Base-by-base conservation (phyloP, 352 stramenopile species). In the Bremia lactucae region DNA sequence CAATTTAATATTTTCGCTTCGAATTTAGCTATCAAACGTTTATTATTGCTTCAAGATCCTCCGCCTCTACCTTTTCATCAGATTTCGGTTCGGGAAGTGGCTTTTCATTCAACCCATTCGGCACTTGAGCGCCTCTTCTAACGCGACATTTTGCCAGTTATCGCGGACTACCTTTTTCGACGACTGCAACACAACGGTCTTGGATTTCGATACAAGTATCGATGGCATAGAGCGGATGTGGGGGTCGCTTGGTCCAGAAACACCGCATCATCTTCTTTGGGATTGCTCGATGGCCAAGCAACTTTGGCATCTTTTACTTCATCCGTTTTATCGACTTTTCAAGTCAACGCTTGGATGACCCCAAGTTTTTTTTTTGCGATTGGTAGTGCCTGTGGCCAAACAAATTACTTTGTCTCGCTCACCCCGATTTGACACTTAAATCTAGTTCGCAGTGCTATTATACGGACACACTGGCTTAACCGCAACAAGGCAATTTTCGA, bases 401-500 rank as follows among this genome's bases (percentile, higher is more conserved):
- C 24, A 29, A 29, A 11, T 8, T 29, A 29, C 13, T 29, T 29
- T 13, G 13, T 29, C 13, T 13, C 24, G 13, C 24, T 8, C 2
- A 9, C 23, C 3, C 44, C 34, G 10, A 13, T 39, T 31, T 11
- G 24, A 9, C 34, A 40, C 13, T 45, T 51, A 28, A 51, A 39
- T 8, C n/a, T 51, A 31, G 9, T 50, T 25, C 31, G 38, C 2
- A 35, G 29, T 15, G 26, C 9, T 25, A 19, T 46, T 2, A 10
- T 52, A n/a, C 36, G 46, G 1, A 46, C n/a, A 29, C 36, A 46
- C n/a, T 52, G 36, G 29, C 31, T 52, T 5, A 42, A 46, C 20
- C 36, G 44, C 2, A 45, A 45, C 36, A 40, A 42, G 19, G 42
- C 42, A 20, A 31, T 50, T 6, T 50, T 31, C 16, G 31, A 42